Base-by-base conservation (phyloP, 345 rosid species). In the Populus alba region DNA sequence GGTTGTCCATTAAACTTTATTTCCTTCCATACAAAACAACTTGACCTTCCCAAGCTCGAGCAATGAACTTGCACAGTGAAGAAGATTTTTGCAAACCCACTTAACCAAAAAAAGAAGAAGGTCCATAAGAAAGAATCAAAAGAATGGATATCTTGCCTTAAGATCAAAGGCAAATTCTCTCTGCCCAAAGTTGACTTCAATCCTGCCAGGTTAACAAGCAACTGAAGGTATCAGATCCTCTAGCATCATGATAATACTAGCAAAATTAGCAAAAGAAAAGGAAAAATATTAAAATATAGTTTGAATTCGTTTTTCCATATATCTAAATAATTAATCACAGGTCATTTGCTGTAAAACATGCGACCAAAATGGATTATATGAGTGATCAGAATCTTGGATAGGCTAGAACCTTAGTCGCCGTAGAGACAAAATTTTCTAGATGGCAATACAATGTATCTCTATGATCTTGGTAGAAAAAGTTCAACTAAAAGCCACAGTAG, bases 131-230 rank as follows among this genome's bases (percentile, higher is more conserved):
- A 79, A 20, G 4, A 35, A 71, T 9, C 12, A 16, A 33, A 66
- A 67, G 75, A 49, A 41, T 41, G 38, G 45, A 81, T 25, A 49
- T 71, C 90, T 85, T 85, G 82, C 99, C 97, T 91, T 90, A 71
- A 96, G 75, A 86, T 96, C 94, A 78, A 94, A 94, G 80, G 83
- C 91, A 87, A 90, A 96, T 73, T 86, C 85, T 74, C 76, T 82
- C 81, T 89, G 90, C 68, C 99, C 99, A 62, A 96, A 96, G 91
- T 96, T 96, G 83, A 96, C 96, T 81, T 81, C 88, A 72, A 96
- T 88, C 91, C 99, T 94, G 91, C 87, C 81, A 73, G 74, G 77
- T 31, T 66, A 68, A 76, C 62, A 82, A 62, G 10, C 82, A 83
- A 78, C 29, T 70, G 35, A 75, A 73, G 18, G 20, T 66, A 59